A percentile compares a stretch with the other conserved stretches of the same genome.
These are phyloP conservation scores for Aspergillus intermedius DNA, from an alignment of 2,329 filamentous ascomycete genomes.

Conservation along the genomic window DNA sequence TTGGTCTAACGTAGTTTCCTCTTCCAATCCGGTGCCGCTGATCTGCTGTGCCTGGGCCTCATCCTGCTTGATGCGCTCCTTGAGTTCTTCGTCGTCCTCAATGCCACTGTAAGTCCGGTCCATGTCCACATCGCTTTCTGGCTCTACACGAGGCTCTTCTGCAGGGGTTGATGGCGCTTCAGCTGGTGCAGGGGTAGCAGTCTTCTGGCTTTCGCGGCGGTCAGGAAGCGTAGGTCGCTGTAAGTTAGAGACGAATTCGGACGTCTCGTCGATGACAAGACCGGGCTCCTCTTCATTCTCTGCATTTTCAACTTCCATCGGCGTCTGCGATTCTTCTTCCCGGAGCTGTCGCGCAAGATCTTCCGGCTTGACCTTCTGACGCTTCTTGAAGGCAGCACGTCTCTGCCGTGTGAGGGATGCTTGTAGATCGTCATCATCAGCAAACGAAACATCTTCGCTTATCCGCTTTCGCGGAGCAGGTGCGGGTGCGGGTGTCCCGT, in stretches of 20 bases:
- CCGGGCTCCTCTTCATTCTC: constrained; percentile 53
- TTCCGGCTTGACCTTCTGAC: constrained; percentile 78
- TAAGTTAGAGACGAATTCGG: constrained; percentile 85
- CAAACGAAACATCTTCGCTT: constrained; percentile 61
- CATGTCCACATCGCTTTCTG: constrained; percentile 51
- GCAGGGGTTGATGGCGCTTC: constrained; percentile 21
- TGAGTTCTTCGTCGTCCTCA: constrained; percentile 43
- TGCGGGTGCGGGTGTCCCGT: constrained; percentile 24
- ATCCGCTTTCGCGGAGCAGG: constrained; percentile 55
- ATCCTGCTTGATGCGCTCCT: constrained; percentile 47
- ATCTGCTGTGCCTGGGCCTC: constrained; percentile 40
- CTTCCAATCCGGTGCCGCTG: constrained; percentile 65
- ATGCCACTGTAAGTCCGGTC: constrained; percentile 47
- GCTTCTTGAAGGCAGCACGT: constrained; percentile 78
- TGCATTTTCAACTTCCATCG: constrained; percentile 55
- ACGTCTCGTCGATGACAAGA: constrained; percentile 90
- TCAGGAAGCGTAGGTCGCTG: constrained; percentile 59
- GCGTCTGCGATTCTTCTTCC: constrained; percentile 51
- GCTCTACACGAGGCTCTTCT: constrained; percentile 19
- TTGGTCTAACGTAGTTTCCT: constrained; percentile 70
- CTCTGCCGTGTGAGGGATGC: constrained; percentile 77
- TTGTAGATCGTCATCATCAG: constrained; percentile 91
- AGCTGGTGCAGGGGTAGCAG: constrained; percentile 30
- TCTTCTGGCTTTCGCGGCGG: constrained; percentile 36
- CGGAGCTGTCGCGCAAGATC: constrained; percentile 76